Evolutionary conservation across 441 rosid genomes (phyloP), one percentile per base, ranked within the genome.

Genomic region (Jatropha multifida): DNA sequence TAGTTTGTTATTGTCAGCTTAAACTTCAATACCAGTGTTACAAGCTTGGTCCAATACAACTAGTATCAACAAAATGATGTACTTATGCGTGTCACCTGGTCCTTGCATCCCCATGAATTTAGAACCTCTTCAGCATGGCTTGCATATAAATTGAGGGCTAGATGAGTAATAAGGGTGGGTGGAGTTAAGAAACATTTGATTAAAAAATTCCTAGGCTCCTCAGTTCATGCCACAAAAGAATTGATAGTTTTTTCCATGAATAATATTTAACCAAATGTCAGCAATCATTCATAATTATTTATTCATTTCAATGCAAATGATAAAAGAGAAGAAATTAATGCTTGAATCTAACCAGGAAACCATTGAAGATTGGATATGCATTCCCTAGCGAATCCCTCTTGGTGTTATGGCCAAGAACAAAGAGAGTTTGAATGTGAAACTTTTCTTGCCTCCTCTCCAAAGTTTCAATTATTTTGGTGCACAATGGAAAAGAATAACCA

Each of bases 381-480:
- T 81, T 87, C 72, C 87, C 87, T 76, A 81, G 83, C 55, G 89
- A 81, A 77, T 94, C 97, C 76, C 69, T 48, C 85, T 76, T 85
- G 76, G 98, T 94, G 79, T 94, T 94, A 55, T 92, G 90, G 49
- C 83, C 77, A 77, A 94, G 94, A 83, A 92, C 86, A 76, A 81
- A 85, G 59, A 94, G 85, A 37, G 88, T 89, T 69, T 76, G 83
- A 40, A 92, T 74, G 73, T 90, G 91, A 81, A 92, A 92, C 18
- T 82, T 90, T 81, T 92, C 98, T 60, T 0, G 78, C 78, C 97
- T 89, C 85, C 74, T 84, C 78, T 76, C 82, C 80, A 94, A 67
- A 64, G 86, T 77, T 61, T 90, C 86, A 20, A 92, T 85, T 77
- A 94, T 79, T 83, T 90, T 92, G 81, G 78, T 64, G 81, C 97